Evolutionary conservation across 202 grass and related monocot genomes (phyloP), one percentile per base, ranked within the genome.

Genomic region (Sporobolus alterniflorus): DNA sequence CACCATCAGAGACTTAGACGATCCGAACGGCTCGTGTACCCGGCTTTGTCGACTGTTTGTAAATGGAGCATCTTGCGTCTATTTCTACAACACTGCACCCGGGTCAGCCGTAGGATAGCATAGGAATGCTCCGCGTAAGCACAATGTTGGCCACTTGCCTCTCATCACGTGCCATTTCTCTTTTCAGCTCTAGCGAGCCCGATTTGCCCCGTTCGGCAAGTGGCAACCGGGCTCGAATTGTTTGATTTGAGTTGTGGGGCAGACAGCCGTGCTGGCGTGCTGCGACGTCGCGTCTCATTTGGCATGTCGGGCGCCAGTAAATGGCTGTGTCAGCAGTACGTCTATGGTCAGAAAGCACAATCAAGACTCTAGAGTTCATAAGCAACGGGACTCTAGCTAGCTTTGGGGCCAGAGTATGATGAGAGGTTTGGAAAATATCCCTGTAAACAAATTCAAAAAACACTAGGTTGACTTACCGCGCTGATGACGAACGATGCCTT

Each of bases 361-460:
- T 3, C 8, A 52, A 65, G 29, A 50, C 15, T 39, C 18, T 1
- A 50, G 31, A 82, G 71, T 70, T 87, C 50, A 60, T 48, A 87
- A 73, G 78, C 52, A 76, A 76, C 34, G 51, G 85, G 71, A 54
- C 78, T 76, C 65, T 28, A 5, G 22, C 65, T 28, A 5, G 22
- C 39, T 52, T 39, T 74, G 26, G 36, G 41, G 50, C 31, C 15
- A 81, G 25, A 62, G 49, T 11, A 16, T 25, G 10, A 28, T 59
- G 4, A 65, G 64, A 29, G n/a, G 41, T 64, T 41, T 3, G 65
- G 24, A 55, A 10, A n/a, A 26, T 22, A 54, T 65, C 22, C 47
- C 54, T 62, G 40, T 21, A 55, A 44, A 26, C 34, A 55, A 44
- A 26, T 33, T 79, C 10, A 22, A 65, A 66, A 20, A 61, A 16